phyloP scores from a whole-genome alignment of 331 rosid genomes.

The Malus hybrid region DNA sequence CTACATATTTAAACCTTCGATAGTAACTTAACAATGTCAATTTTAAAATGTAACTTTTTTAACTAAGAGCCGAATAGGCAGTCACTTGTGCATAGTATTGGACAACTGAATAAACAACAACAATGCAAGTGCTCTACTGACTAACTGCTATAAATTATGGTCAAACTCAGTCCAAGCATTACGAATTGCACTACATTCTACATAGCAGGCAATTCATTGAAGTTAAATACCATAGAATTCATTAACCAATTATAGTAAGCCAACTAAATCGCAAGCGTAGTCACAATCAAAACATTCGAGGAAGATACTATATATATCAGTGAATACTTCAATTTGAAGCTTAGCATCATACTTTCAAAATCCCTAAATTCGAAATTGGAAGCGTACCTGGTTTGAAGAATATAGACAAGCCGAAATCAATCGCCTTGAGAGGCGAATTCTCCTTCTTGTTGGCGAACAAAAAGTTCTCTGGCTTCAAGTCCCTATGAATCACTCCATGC shows the following conservation, averaged over 20 bases:
- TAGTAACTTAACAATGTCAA: neutral
- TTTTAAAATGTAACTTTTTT: neutral
- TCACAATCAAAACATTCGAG: neutral
- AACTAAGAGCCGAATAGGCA: neutral
- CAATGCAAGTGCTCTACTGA: neutral
- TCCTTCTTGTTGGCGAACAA: constrained; percentile 95
- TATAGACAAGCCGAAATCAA: constrained; percentile 89
- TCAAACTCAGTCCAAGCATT: neutral
- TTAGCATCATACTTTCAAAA: neutral
- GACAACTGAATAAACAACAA: neutral
- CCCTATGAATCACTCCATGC: constrained; percentile 94
- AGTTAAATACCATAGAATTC: neutral
- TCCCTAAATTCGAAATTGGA: neutral
- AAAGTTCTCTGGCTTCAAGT: constrained; percentile 94
- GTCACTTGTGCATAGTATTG: neutral
- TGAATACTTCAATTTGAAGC: neutral
- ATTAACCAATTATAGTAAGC: neutral
- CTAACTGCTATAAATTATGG: neutral
- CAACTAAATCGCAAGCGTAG: neutral
- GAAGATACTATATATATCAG: neutral
- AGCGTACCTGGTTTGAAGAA: constrained; percentile 91
- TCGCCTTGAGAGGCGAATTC: constrained; percentile 96
- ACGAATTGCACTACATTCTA: neutral
- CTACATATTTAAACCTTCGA: neutral
- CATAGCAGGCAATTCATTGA: neutral